Percentiles rank a stretch among this genome's conserved stretches.
phyloP scores from a whole-genome alignment of 139 green algal genomes.

The Nannochloris sp. region DNA sequence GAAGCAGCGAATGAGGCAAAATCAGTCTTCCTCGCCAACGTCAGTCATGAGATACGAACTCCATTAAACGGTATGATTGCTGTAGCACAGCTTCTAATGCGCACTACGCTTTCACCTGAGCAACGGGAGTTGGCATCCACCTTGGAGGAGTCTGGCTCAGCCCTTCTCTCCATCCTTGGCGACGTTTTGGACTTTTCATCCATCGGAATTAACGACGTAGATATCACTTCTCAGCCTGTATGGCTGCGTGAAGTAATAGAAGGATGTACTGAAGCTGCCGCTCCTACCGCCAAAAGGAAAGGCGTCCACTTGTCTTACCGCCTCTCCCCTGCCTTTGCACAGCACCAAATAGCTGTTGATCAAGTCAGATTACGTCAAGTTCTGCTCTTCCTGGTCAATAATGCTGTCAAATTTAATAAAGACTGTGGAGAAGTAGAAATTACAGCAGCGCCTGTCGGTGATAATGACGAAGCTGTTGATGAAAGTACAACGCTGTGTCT shows the following conservation, averaged over 20 bases:
- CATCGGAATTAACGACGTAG: constrained; percentile 11
- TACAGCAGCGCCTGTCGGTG: not conserved
- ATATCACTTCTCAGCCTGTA: constrained; percentile 19
- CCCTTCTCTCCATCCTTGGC: constrained; percentile 49
- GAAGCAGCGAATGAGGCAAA: constrained; percentile 44
- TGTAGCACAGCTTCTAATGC: constrained; percentile 45
- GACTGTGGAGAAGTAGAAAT: constrained; percentile 41
- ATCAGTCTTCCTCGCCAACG: constrained; percentile 57
- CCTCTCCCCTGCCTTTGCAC: constrained; percentile 13
- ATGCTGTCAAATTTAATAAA: constrained; percentile 75
- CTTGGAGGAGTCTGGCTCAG: constrained; percentile 38
- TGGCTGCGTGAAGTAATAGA: constrained; percentile 19
- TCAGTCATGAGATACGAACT: constrained; percentile 65
- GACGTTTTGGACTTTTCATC: constrained; percentile 51
- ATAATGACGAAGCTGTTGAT: not conserved
- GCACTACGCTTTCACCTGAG: constrained; percentile 40
- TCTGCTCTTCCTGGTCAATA: constrained; percentile 53
- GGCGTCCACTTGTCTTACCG: constrained; percentile 31
- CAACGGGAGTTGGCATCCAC: constrained; percentile 39
- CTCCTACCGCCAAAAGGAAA: constrained; percentile 21
- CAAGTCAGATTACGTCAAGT: constrained; percentile 48
- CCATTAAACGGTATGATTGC: constrained; percentile 64
- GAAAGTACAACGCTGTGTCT: constrained; percentile 31
- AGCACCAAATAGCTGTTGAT: constrained; percentile 30
- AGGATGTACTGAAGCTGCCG: constrained; percentile 24